Evolutionary conservation across 768 basidiomycete genomes (phyloP).

Genomic region (Trametes villosa): DNA sequence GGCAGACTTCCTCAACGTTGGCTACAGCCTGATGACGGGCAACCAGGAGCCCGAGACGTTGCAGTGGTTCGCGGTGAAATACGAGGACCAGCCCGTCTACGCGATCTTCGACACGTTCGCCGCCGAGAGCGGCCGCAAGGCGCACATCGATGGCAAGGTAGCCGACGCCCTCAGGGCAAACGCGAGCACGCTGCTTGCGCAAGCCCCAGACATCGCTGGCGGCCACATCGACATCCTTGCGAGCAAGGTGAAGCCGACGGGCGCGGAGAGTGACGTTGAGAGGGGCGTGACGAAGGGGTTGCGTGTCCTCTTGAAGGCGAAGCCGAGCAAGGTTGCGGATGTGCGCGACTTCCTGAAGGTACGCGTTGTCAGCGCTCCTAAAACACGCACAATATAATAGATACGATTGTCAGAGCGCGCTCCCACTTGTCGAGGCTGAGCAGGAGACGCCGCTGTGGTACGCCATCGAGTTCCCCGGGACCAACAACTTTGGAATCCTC

Average conservation of each 20-base stretch:
- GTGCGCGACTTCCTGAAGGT: slow-evolving; percentile 44
- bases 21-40: slow-evolving; percentile 33
- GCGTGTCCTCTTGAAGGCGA: slow-evolving; percentile 41
- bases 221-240: slow-evolving; percentile 36
- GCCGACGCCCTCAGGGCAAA: slow-evolving; percentile 42
- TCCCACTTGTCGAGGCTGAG: slow-evolving; percentile 42
- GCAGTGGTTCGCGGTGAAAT: slow-evolving; percentile 45
- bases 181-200: slow-evolving; percentile 34
- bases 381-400: background rate
- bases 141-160: slow-evolving; percentile 42
- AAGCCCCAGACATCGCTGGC: slow-evolving; percentile 33
- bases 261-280: slow-evolving; percentile 21
- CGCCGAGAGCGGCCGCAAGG: slow-evolving; percentile 37
- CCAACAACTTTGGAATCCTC: slow-evolving; percentile 42
- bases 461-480: slow-evolving; percentile 43
- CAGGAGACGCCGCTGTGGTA: slow-evolving; percentile 42
- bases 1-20: slow-evolving; percentile 37
- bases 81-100: slow-evolving; percentile 32
- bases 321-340: slow-evolving; percentile 39
- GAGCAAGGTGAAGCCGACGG: slow-evolving; percentile 33
- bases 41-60: slow-evolving; percentile 40
- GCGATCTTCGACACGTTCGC: slow-evolving; percentile 48
- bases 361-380: slow-evolving; percentile 11
- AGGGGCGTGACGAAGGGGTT: slow-evolving; percentile 38
- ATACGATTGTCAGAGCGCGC: slow-evolving; percentile 30